phyloP scores from a whole-genome alignment of 2,329 filamentous ascomycete species.

The Trichophyton simii region DNA sequence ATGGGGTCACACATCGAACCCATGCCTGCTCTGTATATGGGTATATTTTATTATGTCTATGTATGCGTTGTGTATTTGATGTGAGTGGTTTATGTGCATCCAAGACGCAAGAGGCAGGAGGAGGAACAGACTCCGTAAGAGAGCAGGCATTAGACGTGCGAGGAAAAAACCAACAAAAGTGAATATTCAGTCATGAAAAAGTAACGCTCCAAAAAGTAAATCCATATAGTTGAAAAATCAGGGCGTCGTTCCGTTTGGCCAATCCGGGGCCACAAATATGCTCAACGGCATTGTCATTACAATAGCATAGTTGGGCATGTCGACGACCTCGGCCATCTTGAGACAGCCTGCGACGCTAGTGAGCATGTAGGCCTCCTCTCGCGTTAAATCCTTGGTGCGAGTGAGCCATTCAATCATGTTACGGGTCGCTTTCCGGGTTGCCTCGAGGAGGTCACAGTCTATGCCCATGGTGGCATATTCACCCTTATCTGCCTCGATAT shows the following conservation, averaged over 20 bases:
- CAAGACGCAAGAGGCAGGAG: not conserved
- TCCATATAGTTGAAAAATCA: not conserved
- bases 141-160: not conserved
- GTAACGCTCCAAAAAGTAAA: not conserved
- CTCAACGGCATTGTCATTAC: conserved; percentile 39
- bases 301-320: conserved; percentile 43
- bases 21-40: not conserved
- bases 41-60: not conserved
- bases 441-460: conserved; percentile 37
- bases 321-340: conserved; percentile 42
- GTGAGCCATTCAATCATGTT: conserved; percentile 40
- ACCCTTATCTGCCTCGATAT: conserved; percentile 23
- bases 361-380: conserved; percentile 42
- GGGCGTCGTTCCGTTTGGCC: not conserved
- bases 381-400: conserved; percentile 34
- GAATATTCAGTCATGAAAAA: not conserved
- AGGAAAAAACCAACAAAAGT: not conserved
- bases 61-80: not conserved
- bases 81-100: not conserved
- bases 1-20: not conserved
- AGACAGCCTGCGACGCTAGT: conserved; percentile 40
- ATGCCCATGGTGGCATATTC: conserved; percentile 40
- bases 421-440: conserved; percentile 37
- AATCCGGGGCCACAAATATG: conserved; percentile 28
- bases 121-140: not conserved